phyloP scores from a whole-genome alignment of 208 protist species.

The Trypanosoma congolense region DNA sequence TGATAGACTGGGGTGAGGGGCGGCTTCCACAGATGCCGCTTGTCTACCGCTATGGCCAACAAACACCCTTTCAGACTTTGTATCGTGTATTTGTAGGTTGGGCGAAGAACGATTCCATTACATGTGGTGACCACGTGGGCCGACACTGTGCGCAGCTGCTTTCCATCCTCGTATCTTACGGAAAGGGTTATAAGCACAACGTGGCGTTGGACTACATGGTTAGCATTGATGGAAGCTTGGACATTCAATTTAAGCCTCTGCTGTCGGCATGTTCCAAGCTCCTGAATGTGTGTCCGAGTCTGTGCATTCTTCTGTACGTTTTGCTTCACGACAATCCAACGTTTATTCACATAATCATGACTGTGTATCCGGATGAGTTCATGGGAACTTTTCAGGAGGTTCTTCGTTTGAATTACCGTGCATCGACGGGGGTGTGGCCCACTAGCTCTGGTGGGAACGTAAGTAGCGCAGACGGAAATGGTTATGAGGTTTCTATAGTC shows the following conservation, averaged over 20 bases:
- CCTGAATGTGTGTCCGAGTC: conserved; percentile 36
- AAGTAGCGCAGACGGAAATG: not conserved
- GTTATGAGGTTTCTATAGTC: conserved; percentile 3
- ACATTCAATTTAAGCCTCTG: conserved; percentile 33
- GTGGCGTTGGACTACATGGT: conserved; percentile 43
- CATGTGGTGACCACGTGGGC: conserved; percentile 34
- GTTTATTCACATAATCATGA: conserved; percentile 44
- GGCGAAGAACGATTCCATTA: conserved; percentile 12
- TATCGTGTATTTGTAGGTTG: conserved; percentile 32
- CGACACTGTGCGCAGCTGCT: conserved; percentile 58
- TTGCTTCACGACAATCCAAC: conserved; percentile 63
- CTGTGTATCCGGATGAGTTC: conserved; percentile 26
- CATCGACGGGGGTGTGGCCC: not conserved
- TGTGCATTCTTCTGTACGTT: conserved; percentile 68
- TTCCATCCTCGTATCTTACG: conserved; percentile 53
- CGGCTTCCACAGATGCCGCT: conserved; percentile 17
- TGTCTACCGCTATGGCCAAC: conserved; percentile 39
- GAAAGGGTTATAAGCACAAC: conserved; percentile 58
- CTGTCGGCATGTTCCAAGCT: conserved; percentile 32
- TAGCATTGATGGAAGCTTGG: conserved; percentile 20
- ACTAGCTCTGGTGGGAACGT: not conserved
- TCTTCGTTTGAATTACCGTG: conserved; percentile 36
- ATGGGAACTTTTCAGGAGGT: conserved; percentile 41
- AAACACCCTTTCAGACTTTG: conserved; percentile 26
- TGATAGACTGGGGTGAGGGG: conserved; percentile 47